phyloP scores from a whole-genome alignment of 306 rosid genomes.

The Lathyrus aphaca region DNA sequence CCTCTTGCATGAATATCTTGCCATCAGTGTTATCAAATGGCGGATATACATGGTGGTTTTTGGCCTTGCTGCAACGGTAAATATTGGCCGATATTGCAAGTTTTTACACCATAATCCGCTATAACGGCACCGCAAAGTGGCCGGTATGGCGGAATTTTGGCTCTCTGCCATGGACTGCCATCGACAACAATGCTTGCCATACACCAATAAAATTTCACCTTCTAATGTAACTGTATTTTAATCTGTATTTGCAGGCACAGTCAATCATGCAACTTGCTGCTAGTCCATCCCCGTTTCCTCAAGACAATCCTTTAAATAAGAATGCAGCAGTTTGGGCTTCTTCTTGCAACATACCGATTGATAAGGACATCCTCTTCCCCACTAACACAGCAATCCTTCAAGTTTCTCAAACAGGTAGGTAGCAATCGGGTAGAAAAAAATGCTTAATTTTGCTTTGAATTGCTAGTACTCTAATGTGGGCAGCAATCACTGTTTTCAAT shows the following conservation, averaged over 20 bases:
- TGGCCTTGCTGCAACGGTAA: too few species aligned
- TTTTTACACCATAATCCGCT: too few species aligned
- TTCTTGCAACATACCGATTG: conserved; percentile 52
- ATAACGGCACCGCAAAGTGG: too few species aligned
- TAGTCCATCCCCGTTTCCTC: conserved; percentile 57
- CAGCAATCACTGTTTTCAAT: conserved; percentile 13
- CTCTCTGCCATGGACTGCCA: too few species aligned
- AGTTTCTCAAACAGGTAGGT: conserved; percentile 85
- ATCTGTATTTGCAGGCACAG: conserved; percentile 86
- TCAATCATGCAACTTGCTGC: conserved; percentile 90
- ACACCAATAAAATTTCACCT: conserved; percentile 37
- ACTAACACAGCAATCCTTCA: conserved; percentile 57
- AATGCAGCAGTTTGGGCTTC: conserved; percentile 55
- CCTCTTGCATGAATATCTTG: conserved; percentile 48
- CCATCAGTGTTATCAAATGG: too few species aligned
- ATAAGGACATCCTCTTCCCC: conserved; percentile 55
- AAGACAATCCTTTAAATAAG: conserved; percentile 58
- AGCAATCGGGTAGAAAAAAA: conserved; percentile 29
- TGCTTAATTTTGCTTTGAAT: conserved; percentile 14
- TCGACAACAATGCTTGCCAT: conserved; percentile 10
- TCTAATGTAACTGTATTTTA: conserved; percentile 52
- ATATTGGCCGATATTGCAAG: too few species aligned
- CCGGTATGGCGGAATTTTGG: too few species aligned
- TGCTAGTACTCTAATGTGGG: conserved; percentile 6
- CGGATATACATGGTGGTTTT: too few species aligned